Conservation (phyloP, 495 filamentous ascomycete genomes). For the Talaromyces proteolyticus region DNA sequence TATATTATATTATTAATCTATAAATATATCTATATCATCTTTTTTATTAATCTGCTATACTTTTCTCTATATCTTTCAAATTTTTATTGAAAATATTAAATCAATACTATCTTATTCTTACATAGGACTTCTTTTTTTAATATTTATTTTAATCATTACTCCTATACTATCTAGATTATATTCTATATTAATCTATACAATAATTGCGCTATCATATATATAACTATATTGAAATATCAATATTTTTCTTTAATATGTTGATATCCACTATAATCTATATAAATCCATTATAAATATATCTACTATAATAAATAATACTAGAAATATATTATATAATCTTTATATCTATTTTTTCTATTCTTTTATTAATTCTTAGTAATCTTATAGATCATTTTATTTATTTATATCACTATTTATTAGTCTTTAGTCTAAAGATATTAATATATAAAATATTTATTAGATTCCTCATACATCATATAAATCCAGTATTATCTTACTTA, state of each 20-base stretch:
- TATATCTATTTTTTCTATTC: background rate
- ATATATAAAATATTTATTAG: too few species aligned
- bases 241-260: background rate
- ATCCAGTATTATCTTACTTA: background rate
- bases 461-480: background rate
- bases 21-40: background rate
- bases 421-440: too few species aligned
- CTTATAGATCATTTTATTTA: background rate
- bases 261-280: background rate
- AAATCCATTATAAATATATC: background rate
- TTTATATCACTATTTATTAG: background rate
- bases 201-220: background rate
- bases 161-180: background rate
- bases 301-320: background rate
- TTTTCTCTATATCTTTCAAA: background rate
- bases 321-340: background rate
- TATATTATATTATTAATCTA: too few species aligned
- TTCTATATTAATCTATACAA: background rate
- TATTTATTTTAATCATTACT: background rate
- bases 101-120: background rate
- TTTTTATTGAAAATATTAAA: slow-evolving; percentile 6
- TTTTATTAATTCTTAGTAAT: background rate
- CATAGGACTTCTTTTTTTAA: background rate
- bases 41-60: background rate
- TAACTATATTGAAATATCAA: background rate